Evolutionary conservation across 2,329 filamentous ascomycete genomes (phyloP), one percentile per base, ranked within the genome.

Genomic region (Aspergillus glaucus): DNA sequence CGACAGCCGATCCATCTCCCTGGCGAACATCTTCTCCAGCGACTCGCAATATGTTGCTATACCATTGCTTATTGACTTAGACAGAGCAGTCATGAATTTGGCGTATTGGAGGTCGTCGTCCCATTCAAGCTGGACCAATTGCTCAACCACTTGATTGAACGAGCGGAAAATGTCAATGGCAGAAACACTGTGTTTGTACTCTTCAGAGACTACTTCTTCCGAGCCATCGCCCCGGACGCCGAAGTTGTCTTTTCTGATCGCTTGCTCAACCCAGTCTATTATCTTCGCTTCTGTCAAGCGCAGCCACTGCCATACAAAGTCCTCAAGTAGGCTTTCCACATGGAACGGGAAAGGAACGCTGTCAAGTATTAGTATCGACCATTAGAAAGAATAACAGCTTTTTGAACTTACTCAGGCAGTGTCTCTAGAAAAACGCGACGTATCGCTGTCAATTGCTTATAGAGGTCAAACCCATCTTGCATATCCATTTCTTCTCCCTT

Each of bases 241-340:
- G 69, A 97, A 98, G 49, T 82, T 73, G 65, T 98, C 93, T 58
- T 94, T 88, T 65, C 89, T 92, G 68, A 96, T 86, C 7, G 93
- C 91, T 60, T 92, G 82, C 43, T 94, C 89, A 36, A 97, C 87
- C 75, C 93, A 93, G 21, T 84, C 83, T 52, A 86, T 77, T 62
- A 96, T 84, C 62, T 85, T 89, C 30, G 75, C 75, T 60, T 97
- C 90, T 6, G 89, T 90, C 54, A 84, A 81, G 47, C 80, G 79
- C 54, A 98, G 88, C 91, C 91, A 98, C 50, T 89, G 84, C 91
- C 91, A 97, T 5, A 97, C 93, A 66, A 97, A 98, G 32, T 88
- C 86, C 53, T 91, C 87, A 15, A 98, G 77, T 14, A 95, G 74
- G 39, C 84, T 81, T 68, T 98, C 93, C 40, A 98, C 80, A 55